Evolutionary conservation across 352 stramenopile species (phyloP).

Genomic region (Pythium insidiosum): DNA sequence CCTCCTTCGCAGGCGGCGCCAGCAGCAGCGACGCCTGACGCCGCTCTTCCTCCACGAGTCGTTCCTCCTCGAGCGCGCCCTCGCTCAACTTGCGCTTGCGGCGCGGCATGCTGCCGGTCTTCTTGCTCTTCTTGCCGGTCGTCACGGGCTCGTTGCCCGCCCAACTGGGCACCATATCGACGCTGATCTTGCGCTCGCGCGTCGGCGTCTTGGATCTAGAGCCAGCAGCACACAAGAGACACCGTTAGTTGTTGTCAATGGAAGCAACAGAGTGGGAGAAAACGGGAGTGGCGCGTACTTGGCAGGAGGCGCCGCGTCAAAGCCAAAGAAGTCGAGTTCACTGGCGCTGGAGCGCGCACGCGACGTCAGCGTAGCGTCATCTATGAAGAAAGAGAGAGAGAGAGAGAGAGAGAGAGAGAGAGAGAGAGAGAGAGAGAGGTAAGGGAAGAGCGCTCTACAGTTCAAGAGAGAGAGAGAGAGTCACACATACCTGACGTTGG

Average conservation of each 20-base stretch:
- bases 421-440: no score
- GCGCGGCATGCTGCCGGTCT: slow-evolving; percentile 53
- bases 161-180: slow-evolving; percentile 60
- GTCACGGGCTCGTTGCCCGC: slow-evolving; percentile 30
- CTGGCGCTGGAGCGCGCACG: slow-evolving; percentile 22
- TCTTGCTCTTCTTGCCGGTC: slow-evolving; percentile 29
- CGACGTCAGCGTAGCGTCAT: slow-evolving; percentile 10
- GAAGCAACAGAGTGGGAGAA: no score
- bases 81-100: slow-evolving; percentile 83
- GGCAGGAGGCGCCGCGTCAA: slow-evolving; percentile 21
- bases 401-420: no score
- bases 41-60: slow-evolving; percentile 56
- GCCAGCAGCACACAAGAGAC: no score
- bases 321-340: slow-evolving; percentile 79
- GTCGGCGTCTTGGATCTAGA: slow-evolving; percentile 11
- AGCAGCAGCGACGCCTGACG: slow-evolving; percentile 60
- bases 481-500: no score
- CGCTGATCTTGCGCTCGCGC: slow-evolving; percentile 54
- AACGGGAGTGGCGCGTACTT: no score
- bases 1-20: slow-evolving; percentile 28
- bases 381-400: slow-evolving; percentile 1
- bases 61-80: slow-evolving; percentile 63
- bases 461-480: slow-evolving; percentile 6
- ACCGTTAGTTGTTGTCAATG: no score
- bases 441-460: neutral